Percentiles rank a stretch among this genome's conserved stretches.
Conservation (phyloP, 495 filamentous ascomycete species). For the Neurospora sp. region DNA sequence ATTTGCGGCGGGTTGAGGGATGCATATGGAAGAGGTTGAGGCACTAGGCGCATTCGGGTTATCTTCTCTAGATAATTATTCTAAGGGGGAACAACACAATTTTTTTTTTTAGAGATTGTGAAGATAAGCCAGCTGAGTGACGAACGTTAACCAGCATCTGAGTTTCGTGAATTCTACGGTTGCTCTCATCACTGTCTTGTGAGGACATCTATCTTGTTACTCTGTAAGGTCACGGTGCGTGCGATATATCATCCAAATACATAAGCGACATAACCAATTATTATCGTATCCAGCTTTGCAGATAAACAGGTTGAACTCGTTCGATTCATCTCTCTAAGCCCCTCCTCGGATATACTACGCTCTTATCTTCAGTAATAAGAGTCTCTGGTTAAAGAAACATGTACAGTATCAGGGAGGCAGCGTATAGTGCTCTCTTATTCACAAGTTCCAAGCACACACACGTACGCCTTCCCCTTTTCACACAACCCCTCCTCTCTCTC, state of each 20-base stretch:
- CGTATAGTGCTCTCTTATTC: background rate
- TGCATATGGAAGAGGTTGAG: background rate
- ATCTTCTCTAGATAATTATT: background rate
- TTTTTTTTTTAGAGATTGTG: background rate
- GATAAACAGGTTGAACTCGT: background rate
- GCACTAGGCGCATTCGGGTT: background rate
- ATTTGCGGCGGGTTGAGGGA: background rate
- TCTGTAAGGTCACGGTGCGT: background rate
- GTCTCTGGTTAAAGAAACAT: background rate
- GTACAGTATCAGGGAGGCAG: background rate
- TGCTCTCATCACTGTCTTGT: background rate
- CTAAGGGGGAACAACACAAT: background rate
- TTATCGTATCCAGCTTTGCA: background rate
- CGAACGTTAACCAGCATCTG: background rate
- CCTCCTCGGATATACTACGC: background rate
- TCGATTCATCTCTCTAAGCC: background rate
- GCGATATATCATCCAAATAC: background rate
- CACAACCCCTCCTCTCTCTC: background rate
- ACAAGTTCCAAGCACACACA: background rate
- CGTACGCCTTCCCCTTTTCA: background rate
- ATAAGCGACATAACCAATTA: background rate
- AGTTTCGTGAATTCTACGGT: background rate
- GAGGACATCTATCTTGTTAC: background rate
- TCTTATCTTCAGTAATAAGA: background rate
- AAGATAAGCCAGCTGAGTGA: background rate